phyloP scores from a whole-genome alignment of 2,329 filamentous ascomycete genomes.

The Penicillium sp. region DNA sequence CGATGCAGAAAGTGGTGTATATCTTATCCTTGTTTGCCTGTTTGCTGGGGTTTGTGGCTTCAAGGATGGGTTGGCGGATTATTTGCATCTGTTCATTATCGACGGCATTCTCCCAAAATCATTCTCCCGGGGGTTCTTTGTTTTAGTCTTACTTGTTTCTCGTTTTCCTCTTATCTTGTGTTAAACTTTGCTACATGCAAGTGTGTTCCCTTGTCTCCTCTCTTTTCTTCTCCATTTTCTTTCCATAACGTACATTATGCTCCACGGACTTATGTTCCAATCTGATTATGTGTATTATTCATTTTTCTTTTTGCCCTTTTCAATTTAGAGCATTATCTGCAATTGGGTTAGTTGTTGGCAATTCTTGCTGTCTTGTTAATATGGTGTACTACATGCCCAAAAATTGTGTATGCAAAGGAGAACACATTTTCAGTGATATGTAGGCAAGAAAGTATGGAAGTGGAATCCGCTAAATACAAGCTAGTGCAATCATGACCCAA shows the following conservation, averaged over 20 bases:
- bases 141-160: conserved; percentile 17
- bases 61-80: conserved; percentile 15
- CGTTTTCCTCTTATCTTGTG: conserved; percentile 18
- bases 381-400: not conserved
- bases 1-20: conserved; percentile 10
- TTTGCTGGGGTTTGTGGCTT: conserved; percentile 11
- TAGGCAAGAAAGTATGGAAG: not conserved
- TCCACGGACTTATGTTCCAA: conserved; percentile 10
- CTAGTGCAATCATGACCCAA: not conserved
- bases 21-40: conserved; percentile 8
- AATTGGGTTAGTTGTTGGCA: not conserved
- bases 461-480: not conserved
- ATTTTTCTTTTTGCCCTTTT: not conserved
- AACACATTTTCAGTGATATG: not conserved
- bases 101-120: conserved; percentile 21
- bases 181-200: conserved; percentile 11
- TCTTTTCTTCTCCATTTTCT: not conserved
- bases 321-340: not conserved
- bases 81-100: conserved; percentile 10
- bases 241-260: conserved; percentile 21
- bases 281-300: conserved; percentile 4
- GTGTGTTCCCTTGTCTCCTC: conserved; percentile 2
- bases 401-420: not conserved
- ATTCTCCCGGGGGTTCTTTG: conserved; percentile 16
- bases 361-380: not conserved